phyloP scores from a whole-genome alignment of 176 grass and related monocot genomes.

The Metroxylon sagu region DNA sequence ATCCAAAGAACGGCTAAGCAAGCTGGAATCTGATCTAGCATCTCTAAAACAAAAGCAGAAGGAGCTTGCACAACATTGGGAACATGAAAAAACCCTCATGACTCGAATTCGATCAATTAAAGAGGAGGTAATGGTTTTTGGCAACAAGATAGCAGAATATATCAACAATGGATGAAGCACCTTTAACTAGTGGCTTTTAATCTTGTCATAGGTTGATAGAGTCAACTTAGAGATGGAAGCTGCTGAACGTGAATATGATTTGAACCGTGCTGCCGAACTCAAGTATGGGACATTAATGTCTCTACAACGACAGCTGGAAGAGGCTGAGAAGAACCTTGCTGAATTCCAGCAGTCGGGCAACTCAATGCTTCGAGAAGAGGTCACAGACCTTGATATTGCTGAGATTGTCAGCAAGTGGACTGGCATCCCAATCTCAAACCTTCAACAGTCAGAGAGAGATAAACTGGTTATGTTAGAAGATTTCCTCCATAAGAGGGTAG shows the following conservation, averaged over 20 bases:
- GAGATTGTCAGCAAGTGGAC: slow-evolving; percentile 97
- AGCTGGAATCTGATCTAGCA: slow-evolving; percentile 76
- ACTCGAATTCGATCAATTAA: slow-evolving; percentile 75
- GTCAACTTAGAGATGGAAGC: slow-evolving; percentile 96
- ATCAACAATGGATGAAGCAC: background rate
- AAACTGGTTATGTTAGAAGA: slow-evolving; percentile 74
- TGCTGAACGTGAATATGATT: slow-evolving; percentile 72
- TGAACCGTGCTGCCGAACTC: slow-evolving; percentile 85
- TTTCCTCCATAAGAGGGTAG: slow-evolving; percentile 85
- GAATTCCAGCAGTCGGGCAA: slow-evolving; percentile 84
- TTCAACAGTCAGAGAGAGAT: slow-evolving; percentile 93
- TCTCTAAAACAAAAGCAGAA: slow-evolving; percentile 81
- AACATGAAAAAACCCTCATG: slow-evolving; percentile 86
- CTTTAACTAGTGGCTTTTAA: slow-evolving; percentile 14
- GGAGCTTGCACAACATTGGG: slow-evolving; percentile 70
- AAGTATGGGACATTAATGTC: slow-evolving; percentile 79
- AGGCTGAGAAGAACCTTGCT: slow-evolving; percentile 69
- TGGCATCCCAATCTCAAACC: slow-evolving; percentile 84
- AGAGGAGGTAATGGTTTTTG: slow-evolving; percentile 52
- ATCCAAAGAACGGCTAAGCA: slow-evolving; percentile 75
- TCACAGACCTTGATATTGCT: slow-evolving; percentile 80
- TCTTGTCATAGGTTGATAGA: slow-evolving; percentile 63
- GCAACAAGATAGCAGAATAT: too few relatives aligned
- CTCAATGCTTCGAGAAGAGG: slow-evolving; percentile 82
- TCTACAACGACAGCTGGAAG: slow-evolving; percentile 73